Evolutionary conservation across 2,329 filamentous ascomycete genomes (phyloP).

Genomic region (Monosporascus sp.): DNA sequence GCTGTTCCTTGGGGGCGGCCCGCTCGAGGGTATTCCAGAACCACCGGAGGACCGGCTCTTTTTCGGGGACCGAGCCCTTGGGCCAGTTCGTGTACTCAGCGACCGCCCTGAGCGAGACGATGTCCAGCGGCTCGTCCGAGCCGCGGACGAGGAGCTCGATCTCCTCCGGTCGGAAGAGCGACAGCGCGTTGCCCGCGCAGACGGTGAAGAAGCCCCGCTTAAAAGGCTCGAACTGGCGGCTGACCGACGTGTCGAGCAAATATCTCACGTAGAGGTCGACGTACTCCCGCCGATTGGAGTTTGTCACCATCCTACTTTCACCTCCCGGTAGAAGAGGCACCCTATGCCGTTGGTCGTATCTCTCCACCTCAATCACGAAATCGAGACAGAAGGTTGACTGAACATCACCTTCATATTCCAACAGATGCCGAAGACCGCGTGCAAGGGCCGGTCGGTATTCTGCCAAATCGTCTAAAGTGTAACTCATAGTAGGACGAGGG

Average conservation of each 20-base stretch:
- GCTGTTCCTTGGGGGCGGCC: slow-evolving; percentile 62
- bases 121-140: slow-evolving; percentile 77
- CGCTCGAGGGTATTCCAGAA: slow-evolving; percentile 80
- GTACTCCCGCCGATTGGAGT: slow-evolving; percentile 76
- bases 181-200: slow-evolving; percentile 81
- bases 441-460: slow-evolving; percentile 76
- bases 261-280: slow-evolving; percentile 80
- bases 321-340: slow-evolving; percentile 71
- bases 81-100: slow-evolving; percentile 81
- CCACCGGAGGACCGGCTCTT: slow-evolving; percentile 69
- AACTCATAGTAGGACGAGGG: slow-evolving; percentile 59
- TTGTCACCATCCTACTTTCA: slow-evolving; percentile 73
- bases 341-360: slow-evolving; percentile 63
- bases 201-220: slow-evolving; percentile 91
- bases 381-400: slow-evolving; percentile 74
- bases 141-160: slow-evolving; percentile 84
- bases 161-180: slow-evolving; percentile 83
- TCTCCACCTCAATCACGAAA: slow-evolving; percentile 72
- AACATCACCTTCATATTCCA: slow-evolving; percentile 82
- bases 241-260: slow-evolving; percentile 70
- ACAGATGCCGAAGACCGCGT: slow-evolving; percentile 65
- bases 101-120: slow-evolving; percentile 68
- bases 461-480: slow-evolving; percentile 74
- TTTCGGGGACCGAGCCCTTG: slow-evolving; percentile 37
- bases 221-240: slow-evolving; percentile 86